Evolutionary conservation across 192 early-diverging fungal species (phyloP).

Genomic region (Linnemannia exigua): DNA sequence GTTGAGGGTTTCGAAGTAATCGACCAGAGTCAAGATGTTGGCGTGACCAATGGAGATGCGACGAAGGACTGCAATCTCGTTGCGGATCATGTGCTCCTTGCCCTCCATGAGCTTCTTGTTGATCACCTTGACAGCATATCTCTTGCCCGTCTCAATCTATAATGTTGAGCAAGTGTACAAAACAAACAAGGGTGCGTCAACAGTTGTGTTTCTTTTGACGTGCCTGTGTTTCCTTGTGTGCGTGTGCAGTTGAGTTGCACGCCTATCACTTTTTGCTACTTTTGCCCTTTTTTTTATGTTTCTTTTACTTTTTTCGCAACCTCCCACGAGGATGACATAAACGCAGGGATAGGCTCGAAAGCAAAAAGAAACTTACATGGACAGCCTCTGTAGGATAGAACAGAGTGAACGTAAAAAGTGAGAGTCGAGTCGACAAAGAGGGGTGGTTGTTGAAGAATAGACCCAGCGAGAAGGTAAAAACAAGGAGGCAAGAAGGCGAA

Average conservation of each 20-base stretch:
- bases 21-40: conserved; percentile 79
- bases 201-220: not conserved
- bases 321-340: conserved; percentile 7
- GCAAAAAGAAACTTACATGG: conserved; percentile 55
- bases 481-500: conserved; percentile 15
- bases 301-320: not conserved
- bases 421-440: not conserved
- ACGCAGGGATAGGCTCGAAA: not conserved
- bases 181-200: not conserved
- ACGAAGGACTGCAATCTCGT: conserved; percentile 82
- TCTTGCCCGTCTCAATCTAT: conserved; percentile 75
- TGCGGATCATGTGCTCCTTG: conserved; percentile 75
- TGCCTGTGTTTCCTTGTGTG: not conserved
- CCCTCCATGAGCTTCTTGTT: conserved; percentile 81
- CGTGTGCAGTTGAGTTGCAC: not conserved
- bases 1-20: conserved; percentile 86
- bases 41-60: conserved; percentile 77
- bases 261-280: no score
- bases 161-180: not conserved
- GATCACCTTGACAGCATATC: conserved; percentile 87
- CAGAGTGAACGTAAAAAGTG: conserved; percentile 9
- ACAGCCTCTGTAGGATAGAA: conserved; percentile 61
- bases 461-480: not conserved
- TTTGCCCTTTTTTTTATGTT: not conserved
- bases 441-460: no score